Evolutionary conservation across 169 alveolate species (phyloP), one percentile per base, ranked within the genome.

Genomic region (Plasmodium yoelii): DNA sequence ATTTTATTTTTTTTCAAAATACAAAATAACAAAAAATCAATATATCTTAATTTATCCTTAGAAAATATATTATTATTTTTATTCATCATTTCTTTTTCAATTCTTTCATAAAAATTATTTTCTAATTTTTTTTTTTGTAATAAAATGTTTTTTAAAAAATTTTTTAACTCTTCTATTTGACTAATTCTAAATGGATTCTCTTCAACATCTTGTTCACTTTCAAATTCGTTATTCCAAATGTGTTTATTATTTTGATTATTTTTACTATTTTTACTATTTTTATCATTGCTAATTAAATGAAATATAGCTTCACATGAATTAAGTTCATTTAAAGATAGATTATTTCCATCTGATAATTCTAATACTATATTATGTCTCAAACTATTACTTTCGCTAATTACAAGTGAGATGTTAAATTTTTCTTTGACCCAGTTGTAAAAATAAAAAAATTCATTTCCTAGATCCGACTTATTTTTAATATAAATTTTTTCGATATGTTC

Each of bases 381-480:
- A 44, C 74, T 74, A 55, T 74, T 74, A 10, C 63, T 74, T 34
- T 74, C 88, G 1, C 75, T 60, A 46, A 74, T 60, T 49, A 74
- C 47, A n/a, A 74, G 65, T 24, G 74, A 61, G 5, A 22, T 63
- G 53, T 47, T 63, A 28, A 61, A 74, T 42, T 74, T 42, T 5
- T 61, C 22, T 55, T 74, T 60, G 10, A 74, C 12, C 88, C 88
- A 74, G 24, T 74, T 74, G 70, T 74, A 74, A 55, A 74, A 74
- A 42, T 74, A 61, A 26, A 46, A 63, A 24, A 74, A 61, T 13
- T 9, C 49, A 0, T 61, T 63, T 28, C 68, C 22, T 26, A 63
- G 8, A 4, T 74, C 88, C 42, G 15, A 26, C 46, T 61, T 74
- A 19, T 63, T 74, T 7, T 68, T 65, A 10, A 74, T 74, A 51